phyloP scores from a whole-genome alignment of 768 basidiomycete genomes.

The Cubamyces lactineus region DNA sequence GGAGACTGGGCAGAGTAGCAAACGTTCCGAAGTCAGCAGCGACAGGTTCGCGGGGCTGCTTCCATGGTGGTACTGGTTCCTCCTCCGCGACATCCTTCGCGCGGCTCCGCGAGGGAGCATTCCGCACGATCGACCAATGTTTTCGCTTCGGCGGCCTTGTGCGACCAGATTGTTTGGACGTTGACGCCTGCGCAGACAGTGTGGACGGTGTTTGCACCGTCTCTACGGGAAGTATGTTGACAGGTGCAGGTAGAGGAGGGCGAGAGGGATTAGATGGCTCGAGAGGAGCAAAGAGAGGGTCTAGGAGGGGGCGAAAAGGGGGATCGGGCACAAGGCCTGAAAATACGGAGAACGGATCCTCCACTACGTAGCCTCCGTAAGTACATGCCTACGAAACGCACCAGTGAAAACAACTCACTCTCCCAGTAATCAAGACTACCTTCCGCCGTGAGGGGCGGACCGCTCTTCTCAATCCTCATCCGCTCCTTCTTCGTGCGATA shows the following conservation, averaged over 20 bases:
- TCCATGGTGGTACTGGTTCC: constrained; percentile 46
- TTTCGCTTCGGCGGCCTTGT: constrained; percentile 41
- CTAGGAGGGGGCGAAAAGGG: constrained; percentile 55
- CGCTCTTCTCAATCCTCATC: constrained; percentile 73
- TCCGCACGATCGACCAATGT: constrained; percentile 67
- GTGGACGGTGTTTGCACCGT: constrained; percentile 22
- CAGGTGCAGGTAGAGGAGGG: constrained; percentile 33
- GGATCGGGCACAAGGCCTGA: constrained; percentile 65
- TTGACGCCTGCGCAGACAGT: constrained; percentile 17
- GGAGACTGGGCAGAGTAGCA: constrained; percentile 50
- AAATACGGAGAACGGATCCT: constrained; percentile 75
- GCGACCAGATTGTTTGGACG: constrained; percentile 12
- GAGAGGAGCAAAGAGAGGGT: constrained; percentile 56
- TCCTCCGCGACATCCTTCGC: constrained; percentile 56
- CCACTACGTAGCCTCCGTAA: constrained; percentile 50
- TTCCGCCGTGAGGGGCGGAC: constrained; percentile 69
- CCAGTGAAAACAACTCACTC: constrained; percentile 45
- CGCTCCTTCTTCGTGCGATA: constrained; percentile 84
- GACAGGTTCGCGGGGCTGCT: constrained; percentile 54
- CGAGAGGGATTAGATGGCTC: constrained; percentile 31
- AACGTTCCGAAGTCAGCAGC: constrained; percentile 66
- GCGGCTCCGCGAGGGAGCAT: constrained; percentile 49
- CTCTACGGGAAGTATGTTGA: constrained; percentile 29
- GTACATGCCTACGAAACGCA: not conserved
- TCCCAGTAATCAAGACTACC: constrained; percentile 80